A percentile compares a stretch with the other conserved stretches of the same genome.
phyloP scores from a whole-genome alignment of 768 basidiomycete species.

The Crassisporium funariophilum region DNA sequence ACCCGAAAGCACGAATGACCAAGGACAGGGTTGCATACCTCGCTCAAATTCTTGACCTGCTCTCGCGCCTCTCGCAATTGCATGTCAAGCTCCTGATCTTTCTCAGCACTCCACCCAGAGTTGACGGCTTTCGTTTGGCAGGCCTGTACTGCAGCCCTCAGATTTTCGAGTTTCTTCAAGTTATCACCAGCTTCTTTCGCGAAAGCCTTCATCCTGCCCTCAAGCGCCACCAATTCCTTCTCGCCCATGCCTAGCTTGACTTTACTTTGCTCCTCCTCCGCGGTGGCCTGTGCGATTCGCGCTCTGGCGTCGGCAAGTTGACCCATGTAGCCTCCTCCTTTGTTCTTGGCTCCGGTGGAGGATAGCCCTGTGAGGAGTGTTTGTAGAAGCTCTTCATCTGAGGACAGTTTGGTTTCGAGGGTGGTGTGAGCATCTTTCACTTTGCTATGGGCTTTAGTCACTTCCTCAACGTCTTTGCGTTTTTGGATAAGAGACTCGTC shows the following conservation, averaged over 20 bases:
- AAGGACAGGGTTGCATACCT: conserved; percentile 48
- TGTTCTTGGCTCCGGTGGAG: conserved; percentile 61
- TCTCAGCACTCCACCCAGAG: conserved; percentile 77
- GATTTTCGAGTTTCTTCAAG: conserved; percentile 62
- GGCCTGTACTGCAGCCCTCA: conserved; percentile 59
- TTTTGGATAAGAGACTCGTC: conserved; percentile 60
- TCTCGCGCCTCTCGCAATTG: conserved; percentile 53
- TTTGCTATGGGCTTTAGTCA: conserved; percentile 55
- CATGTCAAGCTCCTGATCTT: conserved; percentile 60
- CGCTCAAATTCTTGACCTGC: conserved; percentile 56
- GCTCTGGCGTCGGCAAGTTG: conserved; percentile 87
- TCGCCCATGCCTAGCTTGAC: conserved; percentile 75
- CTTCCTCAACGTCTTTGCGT: conserved; percentile 54
- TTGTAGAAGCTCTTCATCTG: conserved; percentile 91
- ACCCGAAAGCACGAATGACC: background rate
- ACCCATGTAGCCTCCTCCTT: conserved; percentile 92
- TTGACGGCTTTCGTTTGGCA: conserved; percentile 52
- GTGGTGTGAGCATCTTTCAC: conserved; percentile 72
- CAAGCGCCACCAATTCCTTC: conserved; percentile 77
- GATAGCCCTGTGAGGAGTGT: conserved; percentile 92
- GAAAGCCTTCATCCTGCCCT: conserved; percentile 79
- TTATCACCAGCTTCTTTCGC: conserved; percentile 84
- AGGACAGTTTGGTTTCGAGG: conserved; percentile 61
- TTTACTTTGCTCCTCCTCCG: conserved; percentile 84
- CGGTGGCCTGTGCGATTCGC: conserved; percentile 70